Evolutionary conservation across 2,329 filamentous ascomycete species (phyloP), one percentile per base, ranked within the genome.

Genomic region (Sphaerulina musiva): DNA sequence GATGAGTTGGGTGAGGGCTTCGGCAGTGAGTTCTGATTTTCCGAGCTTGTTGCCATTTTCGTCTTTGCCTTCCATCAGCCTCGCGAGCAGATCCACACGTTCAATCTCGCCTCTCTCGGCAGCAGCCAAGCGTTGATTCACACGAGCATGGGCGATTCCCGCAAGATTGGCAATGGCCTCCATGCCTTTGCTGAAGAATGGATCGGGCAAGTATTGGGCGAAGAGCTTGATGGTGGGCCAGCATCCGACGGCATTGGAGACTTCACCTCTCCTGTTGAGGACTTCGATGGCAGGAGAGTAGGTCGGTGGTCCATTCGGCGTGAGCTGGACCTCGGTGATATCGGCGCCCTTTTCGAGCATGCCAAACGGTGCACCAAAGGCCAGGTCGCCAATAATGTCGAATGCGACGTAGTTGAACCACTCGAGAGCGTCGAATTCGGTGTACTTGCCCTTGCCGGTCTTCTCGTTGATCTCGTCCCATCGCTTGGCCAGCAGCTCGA

Each of bases 1-100:
- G 62, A 90, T 95, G 41, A 95, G 80, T 70, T 95, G 90, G 0
- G 90, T 95, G 26, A 95, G 75, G 0, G 90, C 90, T 73, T 95
- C 91, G 36, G 89, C 89, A 0, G 89, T 95, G 49, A 95, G 77
- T 68, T 95, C 90, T 62, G 86, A 80, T 26, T 87, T 80, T 4
- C 87, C 84, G 0, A 95, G 79, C 9, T 82, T 84, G 55, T 87
- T 76, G 53, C 89, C 90, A 23, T 81, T 85, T 57, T 88, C 85
- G 68, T 95, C 89, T 53, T 86, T 84, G 46, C 88, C 89, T 71
- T 95, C 86, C 82, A 95, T 92, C 8, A 96, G 76, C 1, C 88
- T 80, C 1, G 87, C 84, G 4, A 95, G 83, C 1, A 96, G 79
- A 65, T 96, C 90, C 46, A 85, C 84, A 57, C 90, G 85, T 36